Evolutionary conservation across 768 basidiomycete genomes (phyloP).

Genomic region (Tulasnella sp.): DNA sequence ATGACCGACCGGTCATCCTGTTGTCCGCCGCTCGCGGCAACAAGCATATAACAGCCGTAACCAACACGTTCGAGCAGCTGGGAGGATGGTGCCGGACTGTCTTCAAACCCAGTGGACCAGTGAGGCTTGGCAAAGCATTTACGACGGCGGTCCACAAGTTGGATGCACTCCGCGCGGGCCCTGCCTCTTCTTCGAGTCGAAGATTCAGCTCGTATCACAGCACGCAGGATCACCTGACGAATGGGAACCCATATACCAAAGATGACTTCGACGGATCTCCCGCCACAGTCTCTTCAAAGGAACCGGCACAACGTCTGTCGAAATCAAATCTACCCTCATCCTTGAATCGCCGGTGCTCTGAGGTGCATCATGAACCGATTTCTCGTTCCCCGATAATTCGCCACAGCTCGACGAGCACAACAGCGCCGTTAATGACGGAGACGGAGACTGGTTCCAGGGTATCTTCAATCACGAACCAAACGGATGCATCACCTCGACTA

Average conservation of each 20-base stretch:
- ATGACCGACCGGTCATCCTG: slow-evolving; percentile 57
- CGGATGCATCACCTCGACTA: not conserved
- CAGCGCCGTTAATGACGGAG: slow-evolving; percentile 7
- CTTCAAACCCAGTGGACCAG: slow-evolving; percentile 83
- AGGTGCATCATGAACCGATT: slow-evolving; percentile 27
- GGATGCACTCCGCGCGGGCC: slow-evolving; percentile 7
- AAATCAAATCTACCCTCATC: not conserved
- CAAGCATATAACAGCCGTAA: slow-evolving; percentile 47
- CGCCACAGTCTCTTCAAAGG: not conserved
- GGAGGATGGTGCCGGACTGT: slow-evolving; percentile 81
- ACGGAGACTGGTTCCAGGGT: not conserved
- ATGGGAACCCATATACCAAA: not conserved
- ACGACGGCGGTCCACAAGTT: slow-evolving; percentile 49
- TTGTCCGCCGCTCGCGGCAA: slow-evolving; percentile 61
- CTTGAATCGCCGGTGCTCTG: slow-evolving; percentile 37
- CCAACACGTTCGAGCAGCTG: slow-evolving; percentile 58
- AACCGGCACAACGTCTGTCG: not conserved
- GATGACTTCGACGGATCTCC: not conserved
- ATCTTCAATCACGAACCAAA: not conserved
- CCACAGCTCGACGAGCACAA: slow-evolving; percentile 36
- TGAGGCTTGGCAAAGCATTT: slow-evolving; percentile 47
- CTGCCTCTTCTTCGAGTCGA: slow-evolving; percentile 2
- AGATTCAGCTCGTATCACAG: not conserved
- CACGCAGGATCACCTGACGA: not conserved
- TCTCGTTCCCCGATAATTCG: slow-evolving; percentile 39